Base-by-base conservation (phyloP, 2,329 filamentous ascomycete species). In the Elsinoe perseae region DNA sequence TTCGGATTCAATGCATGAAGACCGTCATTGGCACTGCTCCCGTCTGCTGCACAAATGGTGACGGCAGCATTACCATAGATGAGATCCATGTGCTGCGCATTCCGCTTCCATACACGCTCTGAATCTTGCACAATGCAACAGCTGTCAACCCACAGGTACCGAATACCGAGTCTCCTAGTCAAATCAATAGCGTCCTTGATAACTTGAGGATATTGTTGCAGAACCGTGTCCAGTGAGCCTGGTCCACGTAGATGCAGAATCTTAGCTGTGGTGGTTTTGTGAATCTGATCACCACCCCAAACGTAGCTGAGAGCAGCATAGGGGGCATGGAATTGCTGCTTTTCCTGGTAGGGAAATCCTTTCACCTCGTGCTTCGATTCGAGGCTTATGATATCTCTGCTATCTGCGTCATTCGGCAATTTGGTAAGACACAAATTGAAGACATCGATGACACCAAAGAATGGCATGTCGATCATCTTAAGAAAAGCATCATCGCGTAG, bases 31-130 rank as follows among this genome's bases (percentile, higher is more conserved):
- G 58, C 54, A 46, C 59, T 54, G 27, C 57, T 43, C 21, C 65
- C 68, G 56, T 67, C 65, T 1, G 69, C 69, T 8, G 68, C 69
- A 59, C 64, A 67, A n/a, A 71, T 69, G 7, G 67, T 71, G 25
- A 69, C 57, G n/a, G 58, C 44, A 1, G 68, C 64, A 52, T 68
- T 64, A 2, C 66, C 65, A 52, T 71, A 71, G 10, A 71, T 64
- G 1, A 62, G 30, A 52, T 70, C 59, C 69, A 71, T 71, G 18
- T 48, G 30, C 59, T 57, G 3, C 1, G 65, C 60, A 50, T 70
- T 69, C 10, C 66, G 61, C 9, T 61, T 59, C 66, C 66, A 70
- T 0, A 61, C 64, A 10, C 59, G 50, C 14, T 54, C 54, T 38
- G 56, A 57, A 50, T 63, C 57, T 44, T 65, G 62, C 23, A 65